Evolutionary conservation across 495 filamentous ascomycete genomes (phyloP).

Genomic region (Alectoria sarmentosa): DNA sequence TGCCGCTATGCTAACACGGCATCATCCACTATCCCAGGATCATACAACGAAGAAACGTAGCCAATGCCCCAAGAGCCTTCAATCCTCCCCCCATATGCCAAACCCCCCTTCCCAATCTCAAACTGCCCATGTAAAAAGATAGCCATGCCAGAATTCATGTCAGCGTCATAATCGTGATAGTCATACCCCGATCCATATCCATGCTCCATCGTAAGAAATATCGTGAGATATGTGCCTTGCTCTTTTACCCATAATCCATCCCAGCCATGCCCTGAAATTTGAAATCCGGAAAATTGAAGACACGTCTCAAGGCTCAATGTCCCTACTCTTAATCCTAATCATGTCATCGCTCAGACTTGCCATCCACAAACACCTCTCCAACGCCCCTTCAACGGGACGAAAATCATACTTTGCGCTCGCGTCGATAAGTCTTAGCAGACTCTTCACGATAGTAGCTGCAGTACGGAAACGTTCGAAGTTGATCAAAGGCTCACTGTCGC

Average conservation of each 20-base stretch:
- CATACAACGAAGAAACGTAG: constrained; percentile 6
- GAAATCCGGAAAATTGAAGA: background rate
- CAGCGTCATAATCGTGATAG: constrained; percentile 11
- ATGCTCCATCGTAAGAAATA: constrained; percentile 6
- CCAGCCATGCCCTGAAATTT: background rate
- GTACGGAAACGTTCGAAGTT: constrained; percentile 95
- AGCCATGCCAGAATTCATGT: constrained; percentile 12
- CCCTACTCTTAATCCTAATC: constrained; percentile 55
- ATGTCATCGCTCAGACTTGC: constrained; percentile 78
- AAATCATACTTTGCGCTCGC: constrained; percentile 86
- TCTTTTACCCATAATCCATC: background rate
- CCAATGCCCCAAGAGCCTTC: constrained; percentile 18
- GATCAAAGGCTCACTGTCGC: constrained; percentile 61
- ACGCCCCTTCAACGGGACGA: constrained; percentile 74
- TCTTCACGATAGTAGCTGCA: constrained; percentile 89
- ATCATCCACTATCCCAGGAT: background rate
- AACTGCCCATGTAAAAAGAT: background rate
- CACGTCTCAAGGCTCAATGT: constrained; percentile 34
- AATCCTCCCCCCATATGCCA: background rate
- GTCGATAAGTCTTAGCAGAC: constrained; percentile 79
- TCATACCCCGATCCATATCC: constrained; percentile 15
- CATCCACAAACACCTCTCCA: constrained; percentile 94
- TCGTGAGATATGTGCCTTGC: background rate
- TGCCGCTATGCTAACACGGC: background rate
- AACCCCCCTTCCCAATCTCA: background rate